phyloP scores from a whole-genome alignment of 1,284 basidiomycete species.

The Irpex lacteus region DNA sequence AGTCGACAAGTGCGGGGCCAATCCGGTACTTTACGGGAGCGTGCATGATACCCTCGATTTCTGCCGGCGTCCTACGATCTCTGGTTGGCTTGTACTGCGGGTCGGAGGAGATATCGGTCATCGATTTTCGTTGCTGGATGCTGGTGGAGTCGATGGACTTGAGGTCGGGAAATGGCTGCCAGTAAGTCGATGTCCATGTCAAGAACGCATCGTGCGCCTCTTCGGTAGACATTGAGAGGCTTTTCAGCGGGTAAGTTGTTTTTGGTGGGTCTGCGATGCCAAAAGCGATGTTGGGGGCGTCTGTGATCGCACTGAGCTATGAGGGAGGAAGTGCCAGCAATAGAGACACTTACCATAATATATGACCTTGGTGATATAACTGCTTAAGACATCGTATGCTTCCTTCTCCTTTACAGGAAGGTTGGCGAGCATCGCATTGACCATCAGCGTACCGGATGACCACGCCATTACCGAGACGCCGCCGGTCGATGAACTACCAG shows the following conservation, averaged over 20 bases:
- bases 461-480: background rate
- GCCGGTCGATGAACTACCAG: background rate
- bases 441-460: background rate
- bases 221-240: background rate
- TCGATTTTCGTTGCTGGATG: background rate
- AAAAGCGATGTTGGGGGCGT: background rate
- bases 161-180: background rate
- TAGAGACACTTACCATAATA: background rate
- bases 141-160: background rate
- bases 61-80: background rate
- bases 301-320: background rate
- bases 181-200: background rate
- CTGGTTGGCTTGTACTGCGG: background rate
- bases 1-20: background rate
- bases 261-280: background rate
- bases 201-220: background rate
- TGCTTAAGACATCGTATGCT: background rate
- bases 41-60: constrained; percentile 9
- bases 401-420: background rate
- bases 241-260: background rate
- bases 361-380: background rate
- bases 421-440: background rate
- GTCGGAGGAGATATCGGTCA: background rate
- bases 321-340: background rate
- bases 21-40: background rate